Conservation (phyloP, 2,329 filamentous ascomycete species). For the Teratosphaeria gauchensis region DNA sequence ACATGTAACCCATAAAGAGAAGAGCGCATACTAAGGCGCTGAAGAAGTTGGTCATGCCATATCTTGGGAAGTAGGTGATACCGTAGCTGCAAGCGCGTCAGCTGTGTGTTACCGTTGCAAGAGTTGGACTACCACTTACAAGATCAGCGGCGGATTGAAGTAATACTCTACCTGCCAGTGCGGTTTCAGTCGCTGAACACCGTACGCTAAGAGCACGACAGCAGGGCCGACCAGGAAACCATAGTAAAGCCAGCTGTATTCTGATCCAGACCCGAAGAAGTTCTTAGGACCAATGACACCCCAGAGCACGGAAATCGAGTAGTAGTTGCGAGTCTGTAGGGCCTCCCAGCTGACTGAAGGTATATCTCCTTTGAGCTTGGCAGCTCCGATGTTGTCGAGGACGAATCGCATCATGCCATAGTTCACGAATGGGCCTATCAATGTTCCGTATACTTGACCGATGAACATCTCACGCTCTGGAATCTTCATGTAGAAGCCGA, state of each 20-base stretch:
- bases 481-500: conserved; percentile 32
- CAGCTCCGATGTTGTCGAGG: neutral
- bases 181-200: conserved; percentile 5
- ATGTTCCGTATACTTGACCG: conserved; percentile 28
- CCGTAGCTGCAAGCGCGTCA: conserved; percentile 1
- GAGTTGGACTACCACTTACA: neutral
- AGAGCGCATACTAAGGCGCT: conserved; percentile 2
- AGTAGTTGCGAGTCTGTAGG: conserved; percentile 6
- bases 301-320: conserved; percentile 25
- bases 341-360: conserved; percentile 7
- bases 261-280: conserved; percentile 7
- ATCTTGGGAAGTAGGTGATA: conserved; percentile 3
- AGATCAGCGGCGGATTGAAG: conserved; percentile 6
- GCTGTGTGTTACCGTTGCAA: neutral
- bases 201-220: conserved; percentile 6
- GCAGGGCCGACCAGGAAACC: conserved; percentile 8
- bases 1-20: conserved; percentile 9
- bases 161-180: conserved; percentile 9
- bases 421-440: conserved; percentile 8
- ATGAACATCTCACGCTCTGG: conserved; percentile 29
- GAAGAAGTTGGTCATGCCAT: conserved; percentile 7
- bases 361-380: conserved; percentile 4
- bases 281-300: conserved; percentile 26
- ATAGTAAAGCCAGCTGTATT: conserved; percentile 10
- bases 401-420: conserved; percentile 2